A percentile compares a stretch with the other conserved stretches of the same genome.
phyloP scores from a whole-genome alignment of 2,329 filamentous ascomycete species.

The Fusarium luffae region DNA sequence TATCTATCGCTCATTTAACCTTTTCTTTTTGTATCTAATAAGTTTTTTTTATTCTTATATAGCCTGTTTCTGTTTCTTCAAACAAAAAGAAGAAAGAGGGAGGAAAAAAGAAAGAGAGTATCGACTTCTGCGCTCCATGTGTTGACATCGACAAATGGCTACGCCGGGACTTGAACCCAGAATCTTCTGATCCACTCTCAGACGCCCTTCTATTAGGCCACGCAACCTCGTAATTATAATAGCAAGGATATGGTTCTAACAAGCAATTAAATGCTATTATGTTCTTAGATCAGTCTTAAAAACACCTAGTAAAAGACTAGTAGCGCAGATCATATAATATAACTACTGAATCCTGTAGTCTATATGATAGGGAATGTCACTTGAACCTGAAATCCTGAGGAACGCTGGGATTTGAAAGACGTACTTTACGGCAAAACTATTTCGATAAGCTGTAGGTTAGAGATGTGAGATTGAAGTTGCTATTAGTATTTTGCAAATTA shows the following conservation, averaged over 20 bases:
- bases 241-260: not conserved
- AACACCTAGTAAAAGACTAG: too few species aligned
- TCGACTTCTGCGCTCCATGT: too few species aligned
- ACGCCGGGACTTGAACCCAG: not conserved
- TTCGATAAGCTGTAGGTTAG: too few species aligned
- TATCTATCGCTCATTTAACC: not conserved
- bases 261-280: fast-evolving
- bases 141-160: not conserved
- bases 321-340: too few species aligned
- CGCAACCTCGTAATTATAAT: not conserved
- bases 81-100: not conserved
- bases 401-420: too few species aligned
- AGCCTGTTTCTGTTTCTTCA: fast-evolving
- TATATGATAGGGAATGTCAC: too few species aligned
- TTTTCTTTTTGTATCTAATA: fast-evolving
- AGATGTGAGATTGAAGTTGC: too few species aligned
- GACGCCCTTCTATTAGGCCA: constrained; percentile 1
- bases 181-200: constrained; percentile 12
- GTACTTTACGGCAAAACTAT: too few species aligned
- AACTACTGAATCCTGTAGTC: too few species aligned
- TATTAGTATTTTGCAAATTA: too few species aligned
- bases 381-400: too few species aligned
- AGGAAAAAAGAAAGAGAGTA: not conserved
- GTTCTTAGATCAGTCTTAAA: not conserved
- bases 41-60: not conserved